Evolutionary conservation across 2,329 filamentous ascomycete species (phyloP).

Genomic region (Balansia obtecta): DNA sequence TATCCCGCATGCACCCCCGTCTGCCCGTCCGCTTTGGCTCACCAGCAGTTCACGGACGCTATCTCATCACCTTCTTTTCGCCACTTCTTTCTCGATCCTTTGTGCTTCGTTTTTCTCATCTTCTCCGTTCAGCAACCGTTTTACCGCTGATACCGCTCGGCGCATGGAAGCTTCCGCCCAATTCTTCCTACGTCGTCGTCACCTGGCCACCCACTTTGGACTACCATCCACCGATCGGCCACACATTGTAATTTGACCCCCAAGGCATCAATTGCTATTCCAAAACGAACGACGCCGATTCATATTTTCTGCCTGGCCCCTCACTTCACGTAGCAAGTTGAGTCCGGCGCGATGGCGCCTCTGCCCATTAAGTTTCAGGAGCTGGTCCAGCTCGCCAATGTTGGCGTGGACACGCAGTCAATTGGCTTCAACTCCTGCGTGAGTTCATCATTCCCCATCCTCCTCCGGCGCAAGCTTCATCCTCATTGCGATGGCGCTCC

Average conservation of each 20-base stretch:
- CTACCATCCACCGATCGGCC: conserved; percentile 7
- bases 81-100: conserved; percentile 11
- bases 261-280: conserved; percentile 12
- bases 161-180: conserved; percentile 26
- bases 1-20: conserved; percentile 11
- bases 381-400: conserved; percentile 55
- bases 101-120: conserved; percentile 8
- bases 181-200: conserved; percentile 13
- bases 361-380: conserved; percentile 90
- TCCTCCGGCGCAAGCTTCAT: not conserved
- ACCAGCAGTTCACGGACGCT: conserved; percentile 15
- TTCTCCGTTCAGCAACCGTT: conserved; percentile 4
- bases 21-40: conserved; percentile 14
- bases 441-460: conserved; percentile 10
- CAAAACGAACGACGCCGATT: not conserved
- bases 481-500: not conserved
- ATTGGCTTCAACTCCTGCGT: conserved; percentile 76
- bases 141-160: conserved; percentile 17
- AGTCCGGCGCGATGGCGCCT: conserved; percentile 43
- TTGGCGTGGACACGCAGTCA: conserved; percentile 33
- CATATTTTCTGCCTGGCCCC: conserved; percentile 8
- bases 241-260: conserved; percentile 11
- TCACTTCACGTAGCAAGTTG: conserved; percentile 12
- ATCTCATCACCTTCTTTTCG: conserved; percentile 9
- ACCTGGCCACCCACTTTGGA: conserved; percentile 9